Base-by-base conservation (phyloP, 2,329 filamentous ascomycete genomes). In the Fusarium anthophilum region DNA sequence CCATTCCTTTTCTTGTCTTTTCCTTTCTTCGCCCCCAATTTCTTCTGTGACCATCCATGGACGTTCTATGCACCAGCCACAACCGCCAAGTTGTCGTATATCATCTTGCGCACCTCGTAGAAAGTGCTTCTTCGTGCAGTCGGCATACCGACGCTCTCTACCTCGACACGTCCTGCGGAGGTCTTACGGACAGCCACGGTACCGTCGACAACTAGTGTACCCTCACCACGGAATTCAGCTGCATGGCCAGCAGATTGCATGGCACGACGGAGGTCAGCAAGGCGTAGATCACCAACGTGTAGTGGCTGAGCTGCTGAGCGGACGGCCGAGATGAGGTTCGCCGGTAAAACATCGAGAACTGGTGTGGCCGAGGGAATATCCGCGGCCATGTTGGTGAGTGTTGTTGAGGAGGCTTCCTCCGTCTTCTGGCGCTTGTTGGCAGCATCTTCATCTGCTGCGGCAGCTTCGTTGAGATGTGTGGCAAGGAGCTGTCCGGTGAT, bases 191-290 rank as follows among this genome's bases (percentile, higher is more conserved):
- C 95, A 8, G 95, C 93, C 12, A 98, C 95, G 15, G 90, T 90
- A 4, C 94, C 93, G 80, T 98, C 96, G 63, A 99, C 92, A 15
- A 99, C 88, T 65, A 99, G 86, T 14, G 93, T 97, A 70, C 96
- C 96, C 82, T 98, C 96, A 56, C 96, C 96, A 56, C 94, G 89
- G 82, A 98, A 98, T 82, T 98, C 96, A 2, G 96, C 96, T 20
- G 90, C 91, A 83, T 98, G 95, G 2, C 95, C 95, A 7, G 92
- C 89, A 20, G 89, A 87, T 78, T 94, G 92, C 91, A 99, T 94
- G 26, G 95, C 89, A 69, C 94, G 92, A 58, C 96, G 89, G 66
- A 99, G 86, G 81, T 98, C 95, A 2, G 96, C 94, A 24, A 99
- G 89, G 28, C 96, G 90, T 47, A 98, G 85, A 81, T 99, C 96